Conservation (phyloP, 768 basidiomycete species). For the Tricholomella constricta region DNA sequence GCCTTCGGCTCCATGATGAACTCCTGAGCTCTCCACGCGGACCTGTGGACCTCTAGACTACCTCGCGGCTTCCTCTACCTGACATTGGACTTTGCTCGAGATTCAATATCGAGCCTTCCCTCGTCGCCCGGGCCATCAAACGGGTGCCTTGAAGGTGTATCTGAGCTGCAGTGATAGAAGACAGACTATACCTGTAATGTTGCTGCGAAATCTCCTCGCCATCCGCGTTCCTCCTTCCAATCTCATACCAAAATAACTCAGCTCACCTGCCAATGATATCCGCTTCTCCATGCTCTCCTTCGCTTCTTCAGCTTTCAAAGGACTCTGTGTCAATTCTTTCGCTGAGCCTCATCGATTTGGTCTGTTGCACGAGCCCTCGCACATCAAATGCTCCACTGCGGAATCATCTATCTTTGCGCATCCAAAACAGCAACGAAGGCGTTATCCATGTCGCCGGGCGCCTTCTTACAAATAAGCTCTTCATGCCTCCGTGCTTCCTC, state of each 20-base stretch:
- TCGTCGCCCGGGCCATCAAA: too few species aligned
- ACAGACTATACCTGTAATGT: neutral
- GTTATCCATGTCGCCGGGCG: neutral
- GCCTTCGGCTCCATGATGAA: neutral
- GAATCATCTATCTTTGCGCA: neutral
- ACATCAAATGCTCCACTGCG: neutral
- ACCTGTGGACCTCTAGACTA: neutral
- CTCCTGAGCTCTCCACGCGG: neutral
- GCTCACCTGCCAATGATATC: neutral
- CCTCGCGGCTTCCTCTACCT: neutral
- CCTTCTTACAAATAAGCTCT: neutral
- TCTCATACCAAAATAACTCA: neutral
- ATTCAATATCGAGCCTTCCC: neutral
- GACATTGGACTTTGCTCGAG: neutral
- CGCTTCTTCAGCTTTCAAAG: neutral
- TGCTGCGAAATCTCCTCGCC: neutral
- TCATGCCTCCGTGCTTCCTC: neutral
- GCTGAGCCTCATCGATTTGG: conserved; percentile 7
- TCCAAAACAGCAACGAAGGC: neutral
- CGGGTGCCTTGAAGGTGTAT: neutral
- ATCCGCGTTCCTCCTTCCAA: neutral
- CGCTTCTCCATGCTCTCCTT: conserved; percentile 1
- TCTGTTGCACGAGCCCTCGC: neutral
- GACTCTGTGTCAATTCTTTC: conserved; percentile 6
- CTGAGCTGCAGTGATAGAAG: neutral